Base-by-base conservation (phyloP, 768 basidiomycete species). In the Leccinum fibrillosum region DNA sequence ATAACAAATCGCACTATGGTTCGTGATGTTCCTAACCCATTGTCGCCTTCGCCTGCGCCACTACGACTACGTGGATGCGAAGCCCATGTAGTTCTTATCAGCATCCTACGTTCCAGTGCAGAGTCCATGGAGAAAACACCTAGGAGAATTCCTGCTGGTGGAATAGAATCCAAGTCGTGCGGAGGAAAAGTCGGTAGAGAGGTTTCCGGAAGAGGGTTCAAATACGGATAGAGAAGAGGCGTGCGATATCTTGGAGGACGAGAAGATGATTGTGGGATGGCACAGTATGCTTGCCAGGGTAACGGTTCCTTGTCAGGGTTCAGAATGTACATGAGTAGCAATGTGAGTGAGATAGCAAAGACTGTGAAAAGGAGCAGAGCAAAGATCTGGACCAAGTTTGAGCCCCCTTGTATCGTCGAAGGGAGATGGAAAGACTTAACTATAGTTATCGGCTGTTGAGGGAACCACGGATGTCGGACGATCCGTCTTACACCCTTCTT, bases 241-340 rank as follows among this genome's bases (percentile, higher is more conserved):
- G 79, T 66, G 54, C 77, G 69, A 59, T 81, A 64, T 62, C 77
- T 74, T 52, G 82, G 74, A 67, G 76, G 72, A 53, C 76, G 66
- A 61, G 79, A 76, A 57, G 78, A 68, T 15, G 71, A 63, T 50
- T 80, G 81, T 5, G 88, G 88, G 55, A 85, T 79, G 23, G 90
- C 84, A 74, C 96, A 98, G 71, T 96, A 97, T 21, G 88, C 86
- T 64, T 94, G 85, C 94, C 94, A 98, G 49, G 94, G 94, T 7
- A 97, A 77, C 21, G 94, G 89, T 53, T 90, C 87, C 73, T 97
- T 98, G 80, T 98, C 96, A 57, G 94, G 95, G 71, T 97, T 95
- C 69, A 98, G 82, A 60, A 95, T 82, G 74, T 97, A 90, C 68
- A 94, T 94, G 74, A 98, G 81, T 55, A 92, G 78, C 59, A 94